Evolutionary conservation across 208 protist genomes (phyloP).

Genomic region (Acanthamoeba sp.): DNA sequence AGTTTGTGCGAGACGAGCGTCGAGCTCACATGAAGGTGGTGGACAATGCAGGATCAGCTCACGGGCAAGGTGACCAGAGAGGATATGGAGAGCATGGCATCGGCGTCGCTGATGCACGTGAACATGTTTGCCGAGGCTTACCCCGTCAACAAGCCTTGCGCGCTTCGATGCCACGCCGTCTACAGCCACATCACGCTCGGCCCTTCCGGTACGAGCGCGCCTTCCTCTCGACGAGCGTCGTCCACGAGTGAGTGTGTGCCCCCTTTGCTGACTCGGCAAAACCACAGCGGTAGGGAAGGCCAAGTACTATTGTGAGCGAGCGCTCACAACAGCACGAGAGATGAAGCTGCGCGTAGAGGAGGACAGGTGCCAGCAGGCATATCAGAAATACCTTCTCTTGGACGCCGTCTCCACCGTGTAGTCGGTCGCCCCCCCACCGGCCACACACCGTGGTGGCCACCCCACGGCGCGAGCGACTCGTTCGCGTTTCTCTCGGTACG

Average conservation of each 20-base stretch:
- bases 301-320: constrained; percentile 30
- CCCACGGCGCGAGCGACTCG: too few species aligned
- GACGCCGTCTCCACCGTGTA: constrained; percentile 20
- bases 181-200: constrained; percentile 13
- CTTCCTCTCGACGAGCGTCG: too few species aligned
- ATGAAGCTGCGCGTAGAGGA: constrained; percentile 32
- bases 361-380: constrained; percentile 12
- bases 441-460: too few species aligned
- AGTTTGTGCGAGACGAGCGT: too few species aligned
- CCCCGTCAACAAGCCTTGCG: constrained; percentile 12
- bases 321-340: neutral
- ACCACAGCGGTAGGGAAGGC: neutral
- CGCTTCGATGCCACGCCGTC: constrained; percentile 27
- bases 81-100: constrained; percentile 13
- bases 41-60: neutral
- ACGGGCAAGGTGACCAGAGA: neutral
- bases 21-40: too few species aligned
- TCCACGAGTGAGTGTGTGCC: too few species aligned
- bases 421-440: neutral
- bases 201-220: neutral
- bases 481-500: too few species aligned
- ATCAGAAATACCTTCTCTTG: constrained; percentile 22
- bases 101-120: neutral
- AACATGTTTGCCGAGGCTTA: constrained; percentile 50
- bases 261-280: too few species aligned